Evolutionary conservation across 805 yeast species (phyloP).

Genomic region (Kuraishia ogatae): DNA sequence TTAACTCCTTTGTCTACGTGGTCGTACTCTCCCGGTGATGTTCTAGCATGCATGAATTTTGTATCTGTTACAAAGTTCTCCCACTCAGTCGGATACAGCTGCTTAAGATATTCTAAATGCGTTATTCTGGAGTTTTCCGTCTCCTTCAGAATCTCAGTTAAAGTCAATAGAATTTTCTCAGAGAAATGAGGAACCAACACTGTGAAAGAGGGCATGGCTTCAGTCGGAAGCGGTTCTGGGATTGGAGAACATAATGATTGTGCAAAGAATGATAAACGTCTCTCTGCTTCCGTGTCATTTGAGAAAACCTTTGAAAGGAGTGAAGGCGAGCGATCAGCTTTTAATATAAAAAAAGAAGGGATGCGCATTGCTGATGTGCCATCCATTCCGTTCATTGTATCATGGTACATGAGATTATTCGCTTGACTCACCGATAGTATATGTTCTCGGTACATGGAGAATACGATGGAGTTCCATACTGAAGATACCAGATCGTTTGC

Average conservation of each 20-base stretch:
- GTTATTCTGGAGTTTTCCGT: conserved; percentile 39
- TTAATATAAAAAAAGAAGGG: conserved; percentile 39
- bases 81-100: conserved; percentile 73
- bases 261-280: conserved; percentile 45
- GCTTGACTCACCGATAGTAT: conserved; percentile 42
- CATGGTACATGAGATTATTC: conserved; percentile 22
- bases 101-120: conserved; percentile 70
- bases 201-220: conserved; percentile 41
- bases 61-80: conserved; percentile 70
- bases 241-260: conserved; percentile 40
- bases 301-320: background rate
- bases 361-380: conserved; percentile 23
- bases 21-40: conserved; percentile 22
- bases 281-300: conserved; percentile 38
- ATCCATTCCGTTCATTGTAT: conserved; percentile 43
- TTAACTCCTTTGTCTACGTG: conserved; percentile 7
- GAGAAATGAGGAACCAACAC: conserved; percentile 45
- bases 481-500: conserved; percentile 32
- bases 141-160: conserved; percentile 39
- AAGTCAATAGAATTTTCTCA: conserved; percentile 35
- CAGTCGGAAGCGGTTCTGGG: conserved; percentile 38
- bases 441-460: conserved; percentile 48
- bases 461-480: conserved; percentile 46
- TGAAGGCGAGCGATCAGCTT: conserved; percentile 27
- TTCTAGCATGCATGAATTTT: conserved; percentile 52